Base-by-base conservation (phyloP, 169 alveolate genomes). In the Plasmodium berghei region DNA sequence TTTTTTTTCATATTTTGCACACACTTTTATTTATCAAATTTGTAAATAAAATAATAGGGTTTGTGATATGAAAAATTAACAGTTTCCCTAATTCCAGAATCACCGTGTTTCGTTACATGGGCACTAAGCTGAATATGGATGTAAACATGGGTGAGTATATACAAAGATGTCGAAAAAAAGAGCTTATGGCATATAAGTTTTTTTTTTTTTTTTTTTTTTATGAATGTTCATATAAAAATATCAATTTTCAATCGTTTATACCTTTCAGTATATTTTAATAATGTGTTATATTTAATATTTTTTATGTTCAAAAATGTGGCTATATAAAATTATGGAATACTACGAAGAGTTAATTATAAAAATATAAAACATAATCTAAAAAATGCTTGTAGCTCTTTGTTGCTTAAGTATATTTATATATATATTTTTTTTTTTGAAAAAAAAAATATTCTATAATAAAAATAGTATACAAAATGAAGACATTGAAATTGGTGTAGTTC, bases 401-500 rank as follows among this genome's bases (percentile, higher is more conserved):
- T 54, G 52, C 40, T 34, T 73, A 40, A 64, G 58, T 56, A 22
- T 42, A 77, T 58, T 77, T 63, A 48, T 56, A 40, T 42, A 77
- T 45, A 63, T 63, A 48, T 77, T 54, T 67, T 77, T 46, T 75
- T 66, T 14, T 64, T 24, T 40, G 42, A 48, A 26, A 77, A n/a
- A 63, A 58, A 49, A 54, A 63, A 74, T 9, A 46, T 16, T 72
- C 52, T 22, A 56, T 28, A 24, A 46, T 40, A 48, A 67, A 77
- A 20, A 70, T 58, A 58, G 58, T n/a, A 46, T 16, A 48, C 22
- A 64, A 77, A 77, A 77, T 14, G 77, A 70, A 26, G 26, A 34
- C 20, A 46, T 61, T 22, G 89, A 77, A 77, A 77, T 77, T 12
- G 89, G 89, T 18, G 89, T 77, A 46, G 89, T 77, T 45, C 28